Evolutionary conservation across 257 asterid genomes (phyloP), one percentile per base, ranked within the genome.

Genomic region (Jaltomata sinuosa): DNA sequence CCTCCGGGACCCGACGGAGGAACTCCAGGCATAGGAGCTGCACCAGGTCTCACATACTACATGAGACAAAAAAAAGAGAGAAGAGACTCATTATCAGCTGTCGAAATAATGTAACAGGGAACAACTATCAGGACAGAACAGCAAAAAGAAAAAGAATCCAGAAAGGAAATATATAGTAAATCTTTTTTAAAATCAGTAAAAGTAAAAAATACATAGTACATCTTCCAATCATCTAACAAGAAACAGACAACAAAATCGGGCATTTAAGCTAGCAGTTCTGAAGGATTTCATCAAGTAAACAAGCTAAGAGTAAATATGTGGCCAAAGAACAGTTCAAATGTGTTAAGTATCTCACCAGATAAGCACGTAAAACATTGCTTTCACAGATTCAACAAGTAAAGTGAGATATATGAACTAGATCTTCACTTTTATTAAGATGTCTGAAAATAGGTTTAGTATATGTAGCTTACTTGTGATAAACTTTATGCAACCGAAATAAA

Each of bases 21-120:
- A 76, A 90, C 87, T 81, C 93, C 95, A 72, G 94, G 92, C 67
- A 93, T 84, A 54, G 97, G 98, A 49, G 97, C 89, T 81, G 96
- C 98, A 84, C 98, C 98, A 86, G 98, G 97, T 89, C 99, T 95
- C 91, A 97, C 98, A 88, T 97, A 97, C 99, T 97, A 87, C 81
- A 77, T 49, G 81, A 77, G 15, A 77, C 42, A 77, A 77, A 42
- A 76, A 49, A 77, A 77, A 45, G 38, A n/a, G 81, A 74, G 22
- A 45, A 74, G 55, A 16, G 27, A 77, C 14, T 77, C 62, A 16
- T 31, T 68, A 52, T 49, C 45, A 77, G 61, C 42, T 16, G 18
- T 49, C 18, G 6, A 49, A 15, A 77, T 47, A 49, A 49, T 77
- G 81, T 29, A 49, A 49, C 81, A 49, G 45, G 6, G 36, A 64